A percentile compares a stretch with the other conserved stretches of the same genome.
These are phyloP conservation scores for Syncephalastrum contaminatum DNA, from an alignment of 371 early-diverging fungal species.

Conservation along the genomic window DNA sequence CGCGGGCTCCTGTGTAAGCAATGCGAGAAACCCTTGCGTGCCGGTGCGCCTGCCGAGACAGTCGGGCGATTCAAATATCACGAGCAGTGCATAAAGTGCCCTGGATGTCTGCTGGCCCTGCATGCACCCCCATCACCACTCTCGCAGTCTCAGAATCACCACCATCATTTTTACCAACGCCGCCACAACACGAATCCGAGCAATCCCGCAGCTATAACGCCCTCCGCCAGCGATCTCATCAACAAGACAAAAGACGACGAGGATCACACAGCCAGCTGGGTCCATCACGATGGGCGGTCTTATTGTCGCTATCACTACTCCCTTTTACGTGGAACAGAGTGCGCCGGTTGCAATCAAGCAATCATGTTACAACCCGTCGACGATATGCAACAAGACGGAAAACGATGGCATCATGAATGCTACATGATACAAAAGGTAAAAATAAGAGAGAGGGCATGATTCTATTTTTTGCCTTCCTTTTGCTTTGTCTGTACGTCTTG, in stretches of 20 bases:
- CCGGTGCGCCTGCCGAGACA: conserved; percentile 2
- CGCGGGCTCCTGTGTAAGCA: conserved; percentile 4
- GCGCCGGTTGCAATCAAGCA: conserved; percentile 88
- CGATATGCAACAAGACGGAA: conserved; percentile 64
- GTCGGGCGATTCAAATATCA: conserved; percentile 14
- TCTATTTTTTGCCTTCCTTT: neutral
- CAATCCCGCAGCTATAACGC: neutral
- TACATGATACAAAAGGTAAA: conserved; percentile 90
- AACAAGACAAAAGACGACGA: neutral
- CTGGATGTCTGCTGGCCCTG: conserved; percentile 14
- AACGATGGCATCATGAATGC: conserved; percentile 96
- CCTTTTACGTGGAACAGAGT: conserved; percentile 73
- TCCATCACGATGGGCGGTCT: conserved; percentile 76
- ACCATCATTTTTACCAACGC: neutral
- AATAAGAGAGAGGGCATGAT: neutral
- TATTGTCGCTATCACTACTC: conserved; percentile 92
- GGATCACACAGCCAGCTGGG: conserved; percentile 82
- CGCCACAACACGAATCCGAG: neutral
- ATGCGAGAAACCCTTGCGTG: conserved; percentile 6
- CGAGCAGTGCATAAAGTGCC: conserved; percentile 15
- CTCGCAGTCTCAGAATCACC: neutral
- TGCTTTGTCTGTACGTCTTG: no score
- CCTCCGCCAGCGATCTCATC: neutral
- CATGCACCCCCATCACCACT: conserved; percentile 4
- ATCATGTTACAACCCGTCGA: conserved; percentile 90